Evolutionary conservation across 441 rosid genomes (phyloP), one percentile per base, ranked within the genome.

Genomic region (Populus tomentosa): DNA sequence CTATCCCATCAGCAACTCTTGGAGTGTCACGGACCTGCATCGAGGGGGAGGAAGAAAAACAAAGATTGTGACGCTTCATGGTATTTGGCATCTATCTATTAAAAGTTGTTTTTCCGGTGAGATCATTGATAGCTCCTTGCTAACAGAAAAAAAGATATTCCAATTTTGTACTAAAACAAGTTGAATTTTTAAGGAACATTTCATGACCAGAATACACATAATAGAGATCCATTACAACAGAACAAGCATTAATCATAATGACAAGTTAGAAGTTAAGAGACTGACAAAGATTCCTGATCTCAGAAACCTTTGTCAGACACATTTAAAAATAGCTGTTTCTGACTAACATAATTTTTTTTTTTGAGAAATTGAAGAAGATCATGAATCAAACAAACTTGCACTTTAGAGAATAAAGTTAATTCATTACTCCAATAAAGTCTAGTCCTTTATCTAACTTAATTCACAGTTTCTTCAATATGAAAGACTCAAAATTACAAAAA

Each of bases 11-110:
- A 3, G 90, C 91, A 85, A 95, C 93, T 82, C 97, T 89, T 71
- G 98, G 98, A 36, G 98, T 93, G 78, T 95, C 90, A 82, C 92
- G 99, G 65, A 95, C 78, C 98, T 93, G 63, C n/a, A 72, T 56
- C 6, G n/a, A 62, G 3, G 36, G 24, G 7, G 6, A 28, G 11
- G 14, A 63, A 3, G 20, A 70, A 14, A 35, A 32, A 46, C 28
- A 24, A 33, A 35, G 66, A 21, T 14, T 33, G 13, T n/a, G 26
- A 59, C 7, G 24, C 24, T 59, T 59, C 64, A 8, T n/a, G 13
- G 64, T 8, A 8, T 59, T 59, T 42, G 14, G 14, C 50, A 42
- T 42, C 50, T 42, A 42, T 11, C 50, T 42, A 42, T 3, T 59
- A 3, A 24, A 20, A 59, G 64, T n/a, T 59, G 13, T 59, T 59